Base-by-base conservation (phyloP, 805 yeast genomes). In the Metschnikowia corniflorae region DNA sequence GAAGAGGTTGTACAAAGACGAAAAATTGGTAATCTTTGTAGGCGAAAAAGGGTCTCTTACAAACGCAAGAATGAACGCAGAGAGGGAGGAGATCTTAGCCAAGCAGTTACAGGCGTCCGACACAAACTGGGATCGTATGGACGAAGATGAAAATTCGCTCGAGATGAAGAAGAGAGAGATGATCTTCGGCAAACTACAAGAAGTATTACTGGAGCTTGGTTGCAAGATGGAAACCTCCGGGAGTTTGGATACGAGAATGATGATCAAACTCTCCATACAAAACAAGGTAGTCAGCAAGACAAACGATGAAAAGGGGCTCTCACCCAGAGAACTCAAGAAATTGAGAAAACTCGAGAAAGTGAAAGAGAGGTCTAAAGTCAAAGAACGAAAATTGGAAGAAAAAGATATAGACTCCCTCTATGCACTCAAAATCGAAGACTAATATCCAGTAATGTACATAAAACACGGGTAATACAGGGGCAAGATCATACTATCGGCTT, bases 1-100 rank as follows among this genome's bases (percentile, higher is more conserved):
- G 26, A 52, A 58, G 2, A 68, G 73, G 14, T 44, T 76, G 40
- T 58, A 61, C 24, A 74, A 68, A 39, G 78, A 75, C 13, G 70
- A 61, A 31, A 57, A 50, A 31, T 63, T 65, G 33, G 46, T 55
- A 8, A 49, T 61, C 16, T 50, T 48, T 33, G 43, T 59, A 25
- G 56, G 55, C 9, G 54, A 51, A 10, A 58, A 47, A 29, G 35
- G 52, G 16, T 44, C 48, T n/a, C 35, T 35, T 10, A 23, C 36
- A 6, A 33, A 48, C 15, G 49, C 46, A 3, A 44, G 50, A 20
- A 42, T 31, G 20, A 20, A 18, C 17, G 37, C 26, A 4, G 54
- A 43, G 29, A 47, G 42, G 10, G 51, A 42, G 8, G 49, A 35
- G 14, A 53, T 45, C 6, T 19, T 39, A 17, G 32, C 18, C 7